Evolutionary conservation across 495 filamentous ascomycete genomes (phyloP).

Genomic region (Amniculicola lignicola): DNA sequence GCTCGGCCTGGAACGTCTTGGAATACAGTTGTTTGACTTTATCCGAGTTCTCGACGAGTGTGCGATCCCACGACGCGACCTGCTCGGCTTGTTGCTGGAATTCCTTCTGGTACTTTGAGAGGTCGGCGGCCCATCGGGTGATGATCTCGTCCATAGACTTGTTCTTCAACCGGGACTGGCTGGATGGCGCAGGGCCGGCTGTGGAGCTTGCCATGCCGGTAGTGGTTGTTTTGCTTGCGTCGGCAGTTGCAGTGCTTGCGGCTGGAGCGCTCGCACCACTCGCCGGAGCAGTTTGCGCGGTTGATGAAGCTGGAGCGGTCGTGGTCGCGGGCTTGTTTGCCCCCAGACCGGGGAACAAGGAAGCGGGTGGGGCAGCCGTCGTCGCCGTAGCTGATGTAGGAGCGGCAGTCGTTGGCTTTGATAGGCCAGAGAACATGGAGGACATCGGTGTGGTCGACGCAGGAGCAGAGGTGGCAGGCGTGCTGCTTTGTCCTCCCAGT

Average conservation of each 20-base stretch:
- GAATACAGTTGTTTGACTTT: constrained; percentile 88
- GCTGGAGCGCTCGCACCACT: constrained; percentile 24
- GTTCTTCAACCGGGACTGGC: constrained; percentile 86
- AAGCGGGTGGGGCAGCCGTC: constrained; percentile 24
- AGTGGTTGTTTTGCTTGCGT: constrained; percentile 36
- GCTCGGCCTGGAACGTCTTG: constrained; percentile 84
- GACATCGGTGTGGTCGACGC: constrained; percentile 20
- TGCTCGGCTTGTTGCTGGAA: constrained; percentile 85
- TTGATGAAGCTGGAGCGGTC: neutral
- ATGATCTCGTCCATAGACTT: constrained; percentile 99
- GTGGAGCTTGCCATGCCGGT: constrained; percentile 62
- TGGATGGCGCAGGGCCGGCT: constrained; percentile 68
- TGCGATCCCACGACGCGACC: constrained; percentile 84
- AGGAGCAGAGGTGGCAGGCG: constrained; percentile 23
- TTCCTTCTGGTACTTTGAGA: constrained; percentile 92
- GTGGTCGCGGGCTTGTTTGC: constrained; percentile 10
- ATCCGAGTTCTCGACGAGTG: constrained; percentile 85
- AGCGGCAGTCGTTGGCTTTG: constrained; percentile 8
- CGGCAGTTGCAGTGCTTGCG: constrained; percentile 30
- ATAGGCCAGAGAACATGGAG: neutral
- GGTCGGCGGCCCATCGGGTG: constrained; percentile 92
- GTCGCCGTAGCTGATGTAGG: constrained; percentile 31
- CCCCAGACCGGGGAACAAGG: constrained; percentile 25
- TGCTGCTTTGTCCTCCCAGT: neutral
- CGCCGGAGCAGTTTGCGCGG: neutral